Base-by-base conservation (phyloP, 805 yeast species). In the Wickerhamiella azyma region DNA sequence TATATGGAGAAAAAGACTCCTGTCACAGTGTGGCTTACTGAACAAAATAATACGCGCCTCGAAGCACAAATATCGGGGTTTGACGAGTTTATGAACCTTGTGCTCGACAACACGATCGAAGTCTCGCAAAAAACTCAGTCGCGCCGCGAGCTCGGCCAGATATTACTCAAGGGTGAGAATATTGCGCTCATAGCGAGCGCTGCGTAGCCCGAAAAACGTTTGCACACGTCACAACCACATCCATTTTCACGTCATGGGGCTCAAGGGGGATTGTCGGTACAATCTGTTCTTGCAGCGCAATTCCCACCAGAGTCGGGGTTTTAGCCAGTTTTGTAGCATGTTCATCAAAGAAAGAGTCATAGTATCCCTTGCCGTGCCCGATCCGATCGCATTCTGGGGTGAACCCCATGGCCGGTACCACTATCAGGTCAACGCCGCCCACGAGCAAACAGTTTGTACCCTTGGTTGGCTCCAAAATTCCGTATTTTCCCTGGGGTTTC, bases 31-130 rank as follows among this genome's bases (percentile, higher is more conserved):
- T 89, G 96, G 96, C 68, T 92, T 9, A 86, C 72, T 53, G 97
- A 92, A 57, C 96, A 92, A 62, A 73, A 79, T 0, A 77, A 76
- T 17, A 70, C 72, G 53, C 70, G 94, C 52, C 74, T 89, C 26
- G 83, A 81, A 54, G 98, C 98, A 1, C 75, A 72, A 50, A 79
- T 92, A 26, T 39, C 61, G 55, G 99, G 99, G 1, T 89, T 94
- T 63, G 99, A 92, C 63, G 98, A 94, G 66, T 89, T 88, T 58
- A 94, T 92, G 98, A 92, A 92, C 59, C 65, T 78, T 14, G 81
- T 77, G 3, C 64, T 78, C 18, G 78, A 74, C 29, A 74, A 75
- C 42, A 81, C 81, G 0, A 56, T 61, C 10, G 95, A 94, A 55
- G 68, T 89, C 5, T 67, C 71, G 44, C 59, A 59, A n/a, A 72